phyloP scores from a whole-genome alignment of 2,329 filamentous ascomycete genomes.

The Arthroderma uncinatum region DNA sequence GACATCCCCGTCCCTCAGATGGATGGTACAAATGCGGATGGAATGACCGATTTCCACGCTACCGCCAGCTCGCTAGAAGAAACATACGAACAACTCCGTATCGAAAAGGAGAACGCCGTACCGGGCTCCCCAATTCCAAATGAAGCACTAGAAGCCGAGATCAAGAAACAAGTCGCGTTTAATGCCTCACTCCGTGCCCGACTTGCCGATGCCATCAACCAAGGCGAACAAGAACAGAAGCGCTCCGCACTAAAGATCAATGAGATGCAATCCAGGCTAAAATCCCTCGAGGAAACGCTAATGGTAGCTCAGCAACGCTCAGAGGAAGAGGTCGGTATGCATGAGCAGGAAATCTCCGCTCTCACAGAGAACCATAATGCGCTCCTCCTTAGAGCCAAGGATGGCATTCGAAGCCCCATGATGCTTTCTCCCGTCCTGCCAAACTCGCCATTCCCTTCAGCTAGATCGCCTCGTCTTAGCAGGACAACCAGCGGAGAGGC shows the following conservation, averaged over 20 bases:
- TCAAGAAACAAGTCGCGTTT: conserved; percentile 53
- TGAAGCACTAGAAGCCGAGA: conserved; percentile 1
- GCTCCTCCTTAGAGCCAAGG: conserved; percentile 64
- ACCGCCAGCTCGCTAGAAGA: conserved; percentile 61
- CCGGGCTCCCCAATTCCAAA: conserved; percentile 25
- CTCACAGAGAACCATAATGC: conserved; percentile 66
- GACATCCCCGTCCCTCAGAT: conserved; percentile 58
- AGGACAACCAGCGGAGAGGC: conserved; percentile 51
- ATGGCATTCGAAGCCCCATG: conserved; percentile 36
- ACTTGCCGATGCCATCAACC: conserved; percentile 65
- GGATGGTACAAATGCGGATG: conserved; percentile 34
- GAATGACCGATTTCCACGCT: conserved; percentile 40
- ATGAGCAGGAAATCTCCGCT: conserved; percentile 72
- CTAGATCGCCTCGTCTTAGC: conserved; percentile 49
- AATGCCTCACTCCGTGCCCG: conserved; percentile 67
- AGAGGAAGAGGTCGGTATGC: conserved; percentile 63
- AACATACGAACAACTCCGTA: conserved; percentile 64
- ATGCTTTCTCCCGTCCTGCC: conserved; percentile 47
- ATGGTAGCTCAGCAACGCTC: conserved; percentile 72
- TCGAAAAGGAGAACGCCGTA: conserved; percentile 53
- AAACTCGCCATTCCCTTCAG: conserved; percentile 50
- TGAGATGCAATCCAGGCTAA: conserved; percentile 68
- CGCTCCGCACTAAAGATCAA: conserved; percentile 72
- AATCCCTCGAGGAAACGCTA: conserved; percentile 71
- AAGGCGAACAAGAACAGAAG: conserved; percentile 74